A percentile compares a stretch with the other conserved stretches of the same genome.
Evolutionary conservation across 2,329 filamentous ascomycete genomes (phyloP).

Genomic region (Trichoderma semiorbis): DNA sequence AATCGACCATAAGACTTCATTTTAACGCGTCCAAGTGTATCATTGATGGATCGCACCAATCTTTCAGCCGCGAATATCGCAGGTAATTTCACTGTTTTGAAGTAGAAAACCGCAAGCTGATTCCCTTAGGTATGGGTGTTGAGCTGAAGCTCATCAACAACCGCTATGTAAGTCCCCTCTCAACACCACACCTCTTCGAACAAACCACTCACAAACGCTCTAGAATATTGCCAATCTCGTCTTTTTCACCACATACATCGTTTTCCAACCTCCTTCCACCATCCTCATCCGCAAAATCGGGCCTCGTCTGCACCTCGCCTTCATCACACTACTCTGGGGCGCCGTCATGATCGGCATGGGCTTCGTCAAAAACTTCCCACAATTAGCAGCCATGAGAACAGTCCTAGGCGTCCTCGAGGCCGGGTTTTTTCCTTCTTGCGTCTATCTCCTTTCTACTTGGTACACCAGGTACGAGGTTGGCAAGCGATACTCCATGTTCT

Average conservation of each 20-base stretch:
- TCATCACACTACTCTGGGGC: slow-evolving; percentile 59
- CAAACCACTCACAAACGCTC: neutral
- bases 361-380: slow-evolving; percentile 51
- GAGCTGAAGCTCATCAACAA: slow-evolving; percentile 37
- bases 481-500: slow-evolving; percentile 66
- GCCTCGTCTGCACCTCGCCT: slow-evolving; percentile 52
- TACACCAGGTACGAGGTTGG: slow-evolving; percentile 68
- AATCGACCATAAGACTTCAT: neutral
- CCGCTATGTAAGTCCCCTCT: slow-evolving; percentile 40
- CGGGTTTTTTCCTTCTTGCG: slow-evolving; percentile 68
- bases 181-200: neutral
- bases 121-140: neutral
- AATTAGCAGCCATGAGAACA: slow-evolving; percentile 53
- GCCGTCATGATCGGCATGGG: slow-evolving; percentile 62
- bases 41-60: slow-evolving; percentile 77
- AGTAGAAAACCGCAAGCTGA: neutral
- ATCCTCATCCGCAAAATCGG: slow-evolving; percentile 65
- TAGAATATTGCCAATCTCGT: slow-evolving; percentile 65
- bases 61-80: slow-evolving; percentile 70
- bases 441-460: slow-evolving; percentile 72
- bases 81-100: slow-evolving; percentile 44
- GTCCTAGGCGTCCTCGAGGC: slow-evolving; percentile 63
- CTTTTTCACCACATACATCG: slow-evolving; percentile 70
- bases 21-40: slow-evolving; percentile 40
- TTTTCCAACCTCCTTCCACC: slow-evolving; percentile 70